phyloP scores from a whole-genome alignment of 176 grass and related monocot species.

The Musa schizocarpa region DNA sequence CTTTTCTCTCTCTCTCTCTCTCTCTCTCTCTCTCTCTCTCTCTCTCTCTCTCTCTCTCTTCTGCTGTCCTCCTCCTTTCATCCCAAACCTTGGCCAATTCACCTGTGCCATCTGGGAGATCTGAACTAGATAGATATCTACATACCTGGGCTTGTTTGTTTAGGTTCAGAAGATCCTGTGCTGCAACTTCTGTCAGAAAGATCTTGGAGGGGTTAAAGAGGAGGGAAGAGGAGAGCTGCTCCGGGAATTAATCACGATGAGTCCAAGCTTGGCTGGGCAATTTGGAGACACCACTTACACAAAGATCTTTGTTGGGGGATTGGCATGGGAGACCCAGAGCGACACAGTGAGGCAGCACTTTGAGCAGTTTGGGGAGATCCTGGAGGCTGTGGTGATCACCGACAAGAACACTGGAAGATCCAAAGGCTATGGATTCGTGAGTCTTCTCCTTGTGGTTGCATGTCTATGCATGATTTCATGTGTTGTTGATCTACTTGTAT shows the following conservation, averaged over 20 bases:
- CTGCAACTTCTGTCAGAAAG: neutral
- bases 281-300: slow-evolving; percentile 99
- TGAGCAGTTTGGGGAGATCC: slow-evolving; percentile 96
- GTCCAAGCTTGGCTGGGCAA: slow-evolving; percentile 58
- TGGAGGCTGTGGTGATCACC: slow-evolving; percentile 95
- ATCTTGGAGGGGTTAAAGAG: slow-evolving; percentile 2
- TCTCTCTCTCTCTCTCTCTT: slow-evolving; percentile 24
- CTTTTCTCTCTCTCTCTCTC: slow-evolving; percentile 20
- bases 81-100: slow-evolving; percentile 14
- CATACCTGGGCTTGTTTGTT: neutral
- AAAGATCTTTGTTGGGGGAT: slow-evolving; percentile 90
- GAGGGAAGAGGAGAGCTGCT: neutral
- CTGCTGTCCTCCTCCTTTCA: slow-evolving; percentile 24
- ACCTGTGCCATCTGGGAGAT: neutral
- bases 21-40: slow-evolving; percentile 23
- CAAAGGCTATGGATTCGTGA: slow-evolving; percentile 98
- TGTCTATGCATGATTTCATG: neutral
- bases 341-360: slow-evolving; percentile 97
- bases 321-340: slow-evolving; percentile 97
- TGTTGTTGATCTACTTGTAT: neutral
- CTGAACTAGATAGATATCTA: neutral
- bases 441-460: slow-evolving; percentile 3
- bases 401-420: slow-evolving; percentile 99
- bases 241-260: slow-evolving; percentile 12
- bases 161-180: neutral